Conservation (phyloP, 805 yeast genomes). For the Lachancea lanzarotensis region DNA sequence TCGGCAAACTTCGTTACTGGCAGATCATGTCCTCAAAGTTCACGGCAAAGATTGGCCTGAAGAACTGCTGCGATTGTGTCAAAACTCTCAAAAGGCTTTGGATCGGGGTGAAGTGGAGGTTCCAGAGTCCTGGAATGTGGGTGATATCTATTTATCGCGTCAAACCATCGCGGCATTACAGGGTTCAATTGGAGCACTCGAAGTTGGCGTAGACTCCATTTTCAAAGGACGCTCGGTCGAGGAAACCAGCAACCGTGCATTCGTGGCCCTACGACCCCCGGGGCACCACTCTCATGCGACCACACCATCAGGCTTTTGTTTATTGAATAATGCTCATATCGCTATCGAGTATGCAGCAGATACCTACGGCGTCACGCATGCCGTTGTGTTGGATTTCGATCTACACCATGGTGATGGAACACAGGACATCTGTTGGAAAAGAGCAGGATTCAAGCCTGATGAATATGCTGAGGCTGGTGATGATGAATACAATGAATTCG, state of each 20-base stretch:
- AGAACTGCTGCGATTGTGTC: constrained; percentile 50
- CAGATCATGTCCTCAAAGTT: constrained; percentile 58
- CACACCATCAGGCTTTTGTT: constrained; percentile 79
- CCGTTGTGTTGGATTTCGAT: constrained; percentile 76
- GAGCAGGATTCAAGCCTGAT: constrained; percentile 40
- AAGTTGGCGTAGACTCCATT: constrained; percentile 57
- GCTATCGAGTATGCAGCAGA: constrained; percentile 70
- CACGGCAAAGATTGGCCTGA: constrained; percentile 75
- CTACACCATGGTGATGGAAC: constrained; percentile 88
- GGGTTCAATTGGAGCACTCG: constrained; percentile 73
- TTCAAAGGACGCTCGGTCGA: constrained; percentile 34
- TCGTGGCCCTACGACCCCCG: constrained; percentile 71
- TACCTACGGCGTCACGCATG: constrained; percentile 63
- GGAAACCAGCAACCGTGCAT: constrained; percentile 41
- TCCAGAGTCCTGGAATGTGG: constrained; percentile 75
- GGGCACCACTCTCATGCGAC: constrained; percentile 85
- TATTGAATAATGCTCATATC: constrained; percentile 74
- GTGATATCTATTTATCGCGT: constrained; percentile 69
- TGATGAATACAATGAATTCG: constrained; percentile 40
- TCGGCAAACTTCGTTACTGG: constrained; percentile 41
- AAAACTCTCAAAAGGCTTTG: constrained; percentile 50
- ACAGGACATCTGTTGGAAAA: constrained; percentile 78
- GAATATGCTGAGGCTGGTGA: constrained; percentile 32
- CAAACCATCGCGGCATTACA: constrained; percentile 63
- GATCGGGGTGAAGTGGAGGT: constrained; percentile 56